phyloP scores from a whole-genome alignment of 176 grass and related monocot species.

The Neostapfia colusana region DNA sequence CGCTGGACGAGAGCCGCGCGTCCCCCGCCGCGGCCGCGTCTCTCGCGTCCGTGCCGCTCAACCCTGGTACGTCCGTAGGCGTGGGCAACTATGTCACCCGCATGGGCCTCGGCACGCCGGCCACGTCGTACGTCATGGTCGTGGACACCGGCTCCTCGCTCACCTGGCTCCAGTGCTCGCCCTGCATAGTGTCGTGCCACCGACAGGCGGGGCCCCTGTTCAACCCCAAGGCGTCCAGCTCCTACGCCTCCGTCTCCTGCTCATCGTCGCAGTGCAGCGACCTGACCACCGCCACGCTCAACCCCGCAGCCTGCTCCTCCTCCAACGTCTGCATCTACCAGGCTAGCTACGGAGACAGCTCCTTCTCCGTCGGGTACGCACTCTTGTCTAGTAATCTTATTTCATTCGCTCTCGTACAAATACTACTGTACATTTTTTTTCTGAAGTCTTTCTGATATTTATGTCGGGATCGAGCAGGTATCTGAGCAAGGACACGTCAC shows the following conservation, averaged over 20 bases:
- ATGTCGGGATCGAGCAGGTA: not conserved
- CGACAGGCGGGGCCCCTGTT: conserved; percentile 57
- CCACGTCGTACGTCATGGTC: conserved; percentile 58
- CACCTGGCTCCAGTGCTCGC: conserved; percentile 83
- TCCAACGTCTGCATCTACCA: conserved; percentile 75
- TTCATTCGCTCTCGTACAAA: too few species aligned
- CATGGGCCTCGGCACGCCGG: conserved; percentile 68
- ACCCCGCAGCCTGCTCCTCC: conserved; percentile 55
- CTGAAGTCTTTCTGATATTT: too few species aligned
- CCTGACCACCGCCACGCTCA: conserved; percentile 67
- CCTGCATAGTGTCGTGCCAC: conserved; percentile 64
- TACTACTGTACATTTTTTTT: too few species aligned
- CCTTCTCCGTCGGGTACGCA: conserved; percentile 66
- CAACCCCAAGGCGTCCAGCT: conserved; percentile 61
- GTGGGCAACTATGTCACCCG: conserved; percentile 77
- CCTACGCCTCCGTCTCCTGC: conserved; percentile 63
- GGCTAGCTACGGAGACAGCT: conserved; percentile 86
- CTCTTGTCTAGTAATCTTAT: not conserved
- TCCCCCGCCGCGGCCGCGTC: not conserved
- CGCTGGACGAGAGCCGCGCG: not conserved
- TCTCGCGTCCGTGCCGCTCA: conserved; percentile 67
- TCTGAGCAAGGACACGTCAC: conserved; percentile 80
- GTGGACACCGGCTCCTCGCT: conserved; percentile 82
- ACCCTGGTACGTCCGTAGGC: conserved; percentile 57
- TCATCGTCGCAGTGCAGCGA: conserved; percentile 52